Conservation (phyloP, 2,329 filamentous ascomycete genomes). For the Gyromitra esculenta region DNA sequence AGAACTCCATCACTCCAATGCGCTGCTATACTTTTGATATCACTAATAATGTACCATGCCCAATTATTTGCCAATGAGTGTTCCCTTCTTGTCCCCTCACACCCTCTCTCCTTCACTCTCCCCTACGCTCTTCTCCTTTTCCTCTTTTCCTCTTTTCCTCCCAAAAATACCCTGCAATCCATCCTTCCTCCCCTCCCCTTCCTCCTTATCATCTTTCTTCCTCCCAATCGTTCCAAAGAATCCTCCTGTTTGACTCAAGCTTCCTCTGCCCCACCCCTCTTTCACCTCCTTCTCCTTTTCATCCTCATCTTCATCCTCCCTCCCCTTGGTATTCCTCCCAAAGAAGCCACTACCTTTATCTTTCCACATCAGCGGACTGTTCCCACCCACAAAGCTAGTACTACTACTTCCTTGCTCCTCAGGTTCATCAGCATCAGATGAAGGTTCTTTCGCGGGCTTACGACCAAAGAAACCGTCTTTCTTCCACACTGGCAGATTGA, state of each 20-base stretch:
- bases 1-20: slow-evolving; percentile 3
- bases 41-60: slow-evolving; percentile 1
- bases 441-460: slow-evolving; percentile 52
- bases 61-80: background rate
- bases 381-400: slow-evolving; percentile 4
- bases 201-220: slow-evolving; percentile 40
- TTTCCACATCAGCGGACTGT: slow-evolving; percentile 42
- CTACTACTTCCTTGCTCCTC: slow-evolving; percentile 29
- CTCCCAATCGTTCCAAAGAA: slow-evolving; percentile 54
- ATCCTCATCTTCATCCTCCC: slow-evolving; percentile 37
- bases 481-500: slow-evolving; percentile 57
- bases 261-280: slow-evolving; percentile 19
- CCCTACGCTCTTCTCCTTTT: slow-evolving; percentile 30
- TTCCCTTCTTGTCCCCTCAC: background rate
- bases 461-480: slow-evolving; percentile 56
- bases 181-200: slow-evolving; percentile 59
- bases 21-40: slow-evolving; percentile 6
- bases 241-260: slow-evolving; percentile 40
- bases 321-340: slow-evolving; percentile 51
- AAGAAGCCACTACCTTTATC: slow-evolving; percentile 56
- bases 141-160: slow-evolving; percentile 64
- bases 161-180: slow-evolving; percentile 62
- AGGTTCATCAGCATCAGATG: slow-evolving; percentile 33
- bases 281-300: slow-evolving; percentile 43
- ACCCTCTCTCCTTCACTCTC: slow-evolving; percentile 36